Evolutionary conservation across 23 red algal genomes (phyloP), one percentile per base, ranked within the genome.

Genomic region (Gracilaria domingensis): DNA sequence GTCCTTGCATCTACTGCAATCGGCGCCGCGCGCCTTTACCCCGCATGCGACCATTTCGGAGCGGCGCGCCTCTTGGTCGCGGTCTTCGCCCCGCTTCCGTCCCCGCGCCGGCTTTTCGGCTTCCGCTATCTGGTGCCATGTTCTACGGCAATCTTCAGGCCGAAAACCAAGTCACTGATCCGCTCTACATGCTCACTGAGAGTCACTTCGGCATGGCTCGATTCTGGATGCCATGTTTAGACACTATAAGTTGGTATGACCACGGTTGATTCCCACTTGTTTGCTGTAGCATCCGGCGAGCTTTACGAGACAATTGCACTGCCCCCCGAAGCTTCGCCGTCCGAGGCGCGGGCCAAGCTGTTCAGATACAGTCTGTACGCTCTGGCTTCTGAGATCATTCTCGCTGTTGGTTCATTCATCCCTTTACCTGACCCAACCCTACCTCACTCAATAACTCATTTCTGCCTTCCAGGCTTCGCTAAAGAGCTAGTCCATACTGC

Each of bases 381-480:
- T 25, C 74, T 65, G 69, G 89, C 96, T 49, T 74, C 87, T 45
- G 94, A 98, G 40, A 84, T 98, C 60, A 74, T 81, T 18, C 51
- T 98, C 28, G 79, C 88, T 70, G 96, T 86, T 64, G 96, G 96
- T 49, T 79, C 67, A 5, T 98, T 98, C 69, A 69, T 85, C 34
- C 56, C 86, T n/a, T 89, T 98, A 65, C 85, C 96, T 35, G 96
- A 98, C 79, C 96, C 91, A 18, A 53, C 83, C n/a, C 53, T 82
- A 34, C 89, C 90, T 16, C 74, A 76, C 51, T 75, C 87, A 23
- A 84, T 98, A 8, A 98, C 96, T 48, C n/a, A n/a, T n/a, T n/a
- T n/a, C n/a, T n/a, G n/a, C n/a, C n/a, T n/a, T n/a, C n/a, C n/a
- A n/a, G n/a, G 96, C 47, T 62, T 60, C 54, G 89, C 86, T 26